A percentile compares a stretch with the other conserved stretches of the same genome.
Evolutionary conservation across 768 basidiomycete genomes (phyloP).

Genomic region (Pisolithus sp.): DNA sequence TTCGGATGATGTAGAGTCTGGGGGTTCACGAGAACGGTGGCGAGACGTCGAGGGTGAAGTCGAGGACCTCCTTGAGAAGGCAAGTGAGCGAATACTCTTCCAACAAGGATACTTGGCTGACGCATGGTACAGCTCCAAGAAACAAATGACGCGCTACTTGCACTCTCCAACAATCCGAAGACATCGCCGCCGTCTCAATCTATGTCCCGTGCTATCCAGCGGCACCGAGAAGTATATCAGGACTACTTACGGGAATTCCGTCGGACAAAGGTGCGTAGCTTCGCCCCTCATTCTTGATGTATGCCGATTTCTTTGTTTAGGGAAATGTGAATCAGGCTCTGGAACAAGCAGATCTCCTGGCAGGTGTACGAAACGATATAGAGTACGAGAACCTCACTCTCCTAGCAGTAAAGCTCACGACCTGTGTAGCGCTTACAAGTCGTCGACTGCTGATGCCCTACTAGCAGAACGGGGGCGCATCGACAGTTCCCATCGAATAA

Average conservation of each 20-base stretch:
- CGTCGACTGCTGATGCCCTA: constrained; percentile 79
- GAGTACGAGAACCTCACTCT: constrained; percentile 49
- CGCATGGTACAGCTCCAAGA: constrained; percentile 62
- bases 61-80: constrained; percentile 83
- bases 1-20: constrained; percentile 58
- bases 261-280: constrained; percentile 66
- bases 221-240: constrained; percentile 84
- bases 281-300: background rate
- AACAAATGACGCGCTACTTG: constrained; percentile 73
- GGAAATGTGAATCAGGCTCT: constrained; percentile 76
- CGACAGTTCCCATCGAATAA: constrained; percentile 92
- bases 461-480: constrained; percentile 84
- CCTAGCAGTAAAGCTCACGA: background rate
- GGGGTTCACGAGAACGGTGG: constrained; percentile 67
- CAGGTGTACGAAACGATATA: constrained; percentile 91
- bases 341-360: constrained; percentile 81
- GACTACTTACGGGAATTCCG: constrained; percentile 82
- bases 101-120: background rate
- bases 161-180: constrained; percentile 61
- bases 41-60: constrained; percentile 81
- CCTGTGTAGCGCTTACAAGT: constrained; percentile 76
- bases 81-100: constrained; percentile 26
- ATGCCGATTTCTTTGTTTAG: constrained; percentile 30
- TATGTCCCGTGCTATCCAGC: constrained; percentile 82
- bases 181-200: constrained; percentile 63